These are phyloP conservation scores for Chlamydomonas reinhardtii DNA, from an alignment of 163 green algal genomes.

Conservation along the genomic window DNA sequence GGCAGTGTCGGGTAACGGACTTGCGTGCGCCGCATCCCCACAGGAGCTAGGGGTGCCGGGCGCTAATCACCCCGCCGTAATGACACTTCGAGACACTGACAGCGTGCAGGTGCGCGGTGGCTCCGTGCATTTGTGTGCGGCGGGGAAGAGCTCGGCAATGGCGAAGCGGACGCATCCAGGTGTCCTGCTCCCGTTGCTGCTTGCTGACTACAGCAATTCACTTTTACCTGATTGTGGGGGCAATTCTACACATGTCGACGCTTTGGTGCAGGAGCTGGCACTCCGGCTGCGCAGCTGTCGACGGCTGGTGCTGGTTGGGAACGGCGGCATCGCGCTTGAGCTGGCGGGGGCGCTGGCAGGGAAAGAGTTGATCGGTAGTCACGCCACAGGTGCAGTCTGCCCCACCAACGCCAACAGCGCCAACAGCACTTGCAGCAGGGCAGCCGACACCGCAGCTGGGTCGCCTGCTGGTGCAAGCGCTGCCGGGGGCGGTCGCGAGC, in stretches of 20 bases:
- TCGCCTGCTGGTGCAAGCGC: background rate
- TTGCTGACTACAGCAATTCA: too few species aligned
- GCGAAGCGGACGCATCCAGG: too few species aligned
- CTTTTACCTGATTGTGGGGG: too few species aligned
- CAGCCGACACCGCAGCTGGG: background rate
- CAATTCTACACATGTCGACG: background rate
- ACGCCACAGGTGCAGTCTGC: too few species aligned
- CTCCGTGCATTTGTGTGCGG: background rate
- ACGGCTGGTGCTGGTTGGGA: slow-evolving; percentile 79
- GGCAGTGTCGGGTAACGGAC: too few species aligned
- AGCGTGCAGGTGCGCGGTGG: slow-evolving; percentile 24
- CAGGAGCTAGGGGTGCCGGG: slow-evolving; percentile 34
- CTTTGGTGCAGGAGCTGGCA: slow-evolving; percentile 1
- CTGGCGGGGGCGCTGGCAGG: slow-evolving; percentile 65
- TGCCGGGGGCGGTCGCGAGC: slow-evolving; percentile 48
- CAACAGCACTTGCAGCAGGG: background rate
- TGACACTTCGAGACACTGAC: slow-evolving; percentile 83
- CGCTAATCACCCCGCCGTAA: slow-evolving; percentile 51
- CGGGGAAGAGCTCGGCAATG: too few species aligned
- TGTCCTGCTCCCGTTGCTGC: too few species aligned
- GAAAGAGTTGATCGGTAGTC: background rate
- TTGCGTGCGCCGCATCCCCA: too few species aligned
- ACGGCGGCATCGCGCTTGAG: slow-evolving; percentile 90
- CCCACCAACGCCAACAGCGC: background rate
- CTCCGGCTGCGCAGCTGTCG: slow-evolving; percentile 50